A percentile compares a stretch with the other conserved stretches of the same genome.
Evolutionary conservation across 1,139 yeast species (phyloP).

Genomic region (Nematodospora anomalae): DNA sequence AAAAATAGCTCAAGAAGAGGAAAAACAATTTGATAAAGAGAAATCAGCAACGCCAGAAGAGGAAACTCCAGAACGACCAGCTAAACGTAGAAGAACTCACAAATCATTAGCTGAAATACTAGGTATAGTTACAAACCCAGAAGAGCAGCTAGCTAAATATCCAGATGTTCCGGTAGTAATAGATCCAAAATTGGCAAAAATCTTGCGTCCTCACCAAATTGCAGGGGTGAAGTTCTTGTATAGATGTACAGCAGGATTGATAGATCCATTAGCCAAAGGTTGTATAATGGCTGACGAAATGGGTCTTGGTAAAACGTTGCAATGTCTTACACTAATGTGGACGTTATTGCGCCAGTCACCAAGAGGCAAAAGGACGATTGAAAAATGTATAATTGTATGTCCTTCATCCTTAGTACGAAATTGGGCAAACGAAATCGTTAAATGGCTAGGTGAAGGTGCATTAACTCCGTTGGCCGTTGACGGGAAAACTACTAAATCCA

Average conservation of each 20-base stretch:
- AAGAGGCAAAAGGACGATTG: conserved; percentile 79
- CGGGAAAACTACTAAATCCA: conserved; percentile 73
- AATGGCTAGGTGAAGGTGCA: conserved; percentile 94
- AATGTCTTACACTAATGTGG: conserved; percentile 93
- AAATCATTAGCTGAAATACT: conserved; percentile 78
- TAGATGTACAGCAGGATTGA: conserved; percentile 85
- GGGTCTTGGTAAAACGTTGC: conserved; percentile 97
- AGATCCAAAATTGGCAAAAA: conserved; percentile 83
- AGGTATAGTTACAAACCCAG: conserved; percentile 62
- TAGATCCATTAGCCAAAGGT: conserved; percentile 86
- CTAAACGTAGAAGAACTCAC: conserved; percentile 36
- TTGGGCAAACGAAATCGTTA: conserved; percentile 96
- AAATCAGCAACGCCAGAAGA: conserved; percentile 17
- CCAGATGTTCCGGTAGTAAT: conserved; percentile 95
- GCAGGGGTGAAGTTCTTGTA: conserved; percentile 93
- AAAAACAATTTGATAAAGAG: conserved; percentile 15
- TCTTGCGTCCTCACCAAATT: conserved; percentile 92
- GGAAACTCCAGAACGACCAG: conserved; percentile 17
- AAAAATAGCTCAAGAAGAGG: conserved; percentile 33
- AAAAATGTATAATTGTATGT: conserved; percentile 90
- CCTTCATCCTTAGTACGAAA: conserved; percentile 93
- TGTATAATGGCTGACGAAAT: conserved; percentile 99
- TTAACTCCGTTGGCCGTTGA: conserved; percentile 89
- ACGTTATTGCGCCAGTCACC: conserved; percentile 89
- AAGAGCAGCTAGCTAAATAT: conserved; percentile 49